Percentiles rank a stretch among this genome's conserved stretches.
Conservation (phyloP, 768 basidiomycete genomes). For the Suillus weaverae region DNA sequence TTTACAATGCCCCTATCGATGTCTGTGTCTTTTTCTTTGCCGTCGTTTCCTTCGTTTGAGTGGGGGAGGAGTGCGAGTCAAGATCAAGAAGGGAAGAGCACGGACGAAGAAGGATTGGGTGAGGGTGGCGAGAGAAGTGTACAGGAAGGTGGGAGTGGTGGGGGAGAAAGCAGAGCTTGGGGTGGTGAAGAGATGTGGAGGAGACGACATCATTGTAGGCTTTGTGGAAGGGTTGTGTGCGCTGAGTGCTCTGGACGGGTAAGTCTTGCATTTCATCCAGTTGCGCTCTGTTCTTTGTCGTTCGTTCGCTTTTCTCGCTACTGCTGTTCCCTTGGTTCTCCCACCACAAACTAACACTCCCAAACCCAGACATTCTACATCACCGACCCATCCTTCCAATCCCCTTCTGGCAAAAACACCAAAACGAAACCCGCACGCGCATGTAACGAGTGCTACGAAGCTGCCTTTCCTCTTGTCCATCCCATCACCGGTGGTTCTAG, state of each 20-base stretch:
- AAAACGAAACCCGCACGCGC: slow-evolving; percentile 68
- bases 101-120: slow-evolving; percentile 2
- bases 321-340: not conserved
- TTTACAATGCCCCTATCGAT: not conserved
- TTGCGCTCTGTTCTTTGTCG: not conserved
- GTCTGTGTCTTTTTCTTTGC: slow-evolving; percentile 2
- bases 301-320: not conserved
- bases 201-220: slow-evolving; percentile 81
- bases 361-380: slow-evolving; percentile 77
- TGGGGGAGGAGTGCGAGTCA: not conserved
- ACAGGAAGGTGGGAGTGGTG: slow-evolving; percentile 3
- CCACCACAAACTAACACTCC: not conserved
- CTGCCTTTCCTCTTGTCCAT: slow-evolving; percentile 66
- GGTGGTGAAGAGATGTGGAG: slow-evolving; percentile 37
- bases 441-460: slow-evolving; percentile 84
- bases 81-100: not conserved
- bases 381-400: slow-evolving; percentile 41
- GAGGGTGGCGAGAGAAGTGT: slow-evolving; percentile 1
- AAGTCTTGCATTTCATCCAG: slow-evolving; percentile 16
- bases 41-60: not conserved
- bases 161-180: slow-evolving; percentile 12
- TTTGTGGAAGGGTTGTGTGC: slow-evolving; percentile 87
- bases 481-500: slow-evolving; percentile 2
- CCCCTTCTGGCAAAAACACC: slow-evolving; percentile 38
- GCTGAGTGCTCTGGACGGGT: slow-evolving; percentile 81